Evolutionary conservation across 768 basidiomycete genomes (phyloP).

Genomic region (Termitomyces bulborhizus): DNA sequence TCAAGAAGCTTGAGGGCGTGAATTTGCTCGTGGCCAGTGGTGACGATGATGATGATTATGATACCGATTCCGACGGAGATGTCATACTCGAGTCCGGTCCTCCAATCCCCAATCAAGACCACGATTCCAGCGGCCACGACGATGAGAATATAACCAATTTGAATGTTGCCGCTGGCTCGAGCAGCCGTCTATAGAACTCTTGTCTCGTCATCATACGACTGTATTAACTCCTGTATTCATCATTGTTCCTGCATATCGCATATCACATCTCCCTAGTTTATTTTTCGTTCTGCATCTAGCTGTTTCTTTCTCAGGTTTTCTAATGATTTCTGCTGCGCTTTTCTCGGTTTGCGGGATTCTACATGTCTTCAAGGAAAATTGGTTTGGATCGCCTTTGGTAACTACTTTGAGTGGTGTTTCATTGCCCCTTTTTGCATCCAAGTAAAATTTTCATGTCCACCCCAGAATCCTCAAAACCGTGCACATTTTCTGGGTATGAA

Average conservation of each 20-base stretch:
- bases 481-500: neutral
- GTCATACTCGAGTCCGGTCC: slow-evolving; percentile 74
- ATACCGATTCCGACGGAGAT: slow-evolving; percentile 56
- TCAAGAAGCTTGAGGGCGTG: slow-evolving; percentile 32
- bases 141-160: slow-evolving; percentile 7
- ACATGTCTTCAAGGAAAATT: neutral
- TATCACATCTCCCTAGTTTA: slow-evolving; percentile 1
- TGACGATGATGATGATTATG: slow-evolving; percentile 32
- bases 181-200: slow-evolving; percentile 7
- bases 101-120: slow-evolving; percentile 25
- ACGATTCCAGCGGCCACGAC: slow-evolving; percentile 2
- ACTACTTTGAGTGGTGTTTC: neutral
- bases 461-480: neutral
- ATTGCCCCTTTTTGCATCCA: neutral
- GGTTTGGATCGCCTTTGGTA: too few species aligned
- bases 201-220: neutral
- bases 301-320: neutral
- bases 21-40: slow-evolving; percentile 22
- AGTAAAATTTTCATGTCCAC: neutral
- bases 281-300: neutral
- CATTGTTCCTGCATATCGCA: neutral
- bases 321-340: neutral
- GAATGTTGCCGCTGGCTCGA: slow-evolving; percentile 15
- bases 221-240: slow-evolving; percentile 2
- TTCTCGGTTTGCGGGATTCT: neutral